phyloP scores from a whole-genome alignment of 495 filamentous ascomycete genomes.

The Podospora anserina region DNA sequence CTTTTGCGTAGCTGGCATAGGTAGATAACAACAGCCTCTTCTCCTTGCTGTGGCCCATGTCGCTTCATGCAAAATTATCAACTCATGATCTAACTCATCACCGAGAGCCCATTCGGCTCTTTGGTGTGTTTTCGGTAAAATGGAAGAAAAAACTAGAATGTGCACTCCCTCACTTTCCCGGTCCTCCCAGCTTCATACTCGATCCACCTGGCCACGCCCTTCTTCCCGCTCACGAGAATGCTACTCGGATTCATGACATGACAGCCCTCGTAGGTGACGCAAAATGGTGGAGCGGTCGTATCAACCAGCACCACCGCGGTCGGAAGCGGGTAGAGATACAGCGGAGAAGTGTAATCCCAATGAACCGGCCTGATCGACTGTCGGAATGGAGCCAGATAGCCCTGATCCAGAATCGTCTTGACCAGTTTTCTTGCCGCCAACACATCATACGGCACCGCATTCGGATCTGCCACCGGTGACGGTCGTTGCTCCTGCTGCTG shows the following conservation, averaged over 20 bases:
- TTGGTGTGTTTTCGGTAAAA: neutral
- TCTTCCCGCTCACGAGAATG: slow-evolving; percentile 60
- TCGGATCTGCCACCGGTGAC: slow-evolving; percentile 1
- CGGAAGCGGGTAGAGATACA: slow-evolving; percentile 85
- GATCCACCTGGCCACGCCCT: slow-evolving; percentile 70
- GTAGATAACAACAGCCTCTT: neutral
- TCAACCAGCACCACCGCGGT: slow-evolving; percentile 80
- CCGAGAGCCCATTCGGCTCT: neutral
- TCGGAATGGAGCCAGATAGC: slow-evolving; percentile 81
- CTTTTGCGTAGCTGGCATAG: neutral
- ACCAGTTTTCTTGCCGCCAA: slow-evolving; percentile 74
- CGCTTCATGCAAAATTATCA: neutral
- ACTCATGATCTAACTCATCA: neutral
- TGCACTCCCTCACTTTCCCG: slow-evolving; percentile 46
- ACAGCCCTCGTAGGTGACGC: slow-evolving; percentile 88
- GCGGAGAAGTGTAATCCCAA: slow-evolving; percentile 74
- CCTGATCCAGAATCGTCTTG: slow-evolving; percentile 92
- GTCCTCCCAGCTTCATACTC: slow-evolving; percentile 70
- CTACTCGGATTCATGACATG: slow-evolving; percentile 92
- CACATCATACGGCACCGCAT: slow-evolving; percentile 47
- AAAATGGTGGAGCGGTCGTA: slow-evolving; percentile 72
- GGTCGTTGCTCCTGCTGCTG: slow-evolving; percentile 12
- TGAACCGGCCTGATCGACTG: slow-evolving; percentile 70
- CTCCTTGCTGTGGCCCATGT: neutral
- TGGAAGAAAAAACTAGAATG: slow-evolving; percentile 30